Evolutionary conservation across 805 yeast genomes (phyloP).

Genomic region (Nakazawaea wyomingensis): DNA sequence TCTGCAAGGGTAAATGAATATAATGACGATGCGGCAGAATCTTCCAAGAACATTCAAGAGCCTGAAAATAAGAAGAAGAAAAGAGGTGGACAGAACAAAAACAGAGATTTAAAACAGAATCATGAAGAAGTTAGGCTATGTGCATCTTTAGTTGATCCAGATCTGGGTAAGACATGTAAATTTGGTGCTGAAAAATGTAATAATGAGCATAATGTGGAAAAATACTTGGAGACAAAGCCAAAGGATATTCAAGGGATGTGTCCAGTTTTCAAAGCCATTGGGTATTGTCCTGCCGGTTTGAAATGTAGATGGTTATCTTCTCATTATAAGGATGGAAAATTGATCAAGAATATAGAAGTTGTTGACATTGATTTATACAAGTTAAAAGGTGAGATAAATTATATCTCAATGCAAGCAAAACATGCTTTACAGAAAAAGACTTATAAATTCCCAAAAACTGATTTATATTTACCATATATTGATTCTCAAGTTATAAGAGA

Average conservation of each 20-base stretch:
- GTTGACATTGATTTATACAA: slow-evolving; percentile 37
- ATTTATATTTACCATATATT: slow-evolving; percentile 53
- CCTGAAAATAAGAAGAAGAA: slow-evolving; percentile 25
- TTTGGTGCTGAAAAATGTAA: slow-evolving; percentile 75
- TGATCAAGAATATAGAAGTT: slow-evolving; percentile 25
- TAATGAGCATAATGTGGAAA: slow-evolving; percentile 67
- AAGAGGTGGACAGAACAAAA: slow-evolving; percentile 78
- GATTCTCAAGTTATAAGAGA: slow-evolving; percentile 50
- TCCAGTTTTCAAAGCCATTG: slow-evolving; percentile 78
- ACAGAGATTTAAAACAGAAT: slow-evolving; percentile 66
- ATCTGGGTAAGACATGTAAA: slow-evolving; percentile 39
- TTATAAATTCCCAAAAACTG: slow-evolving; percentile 53
- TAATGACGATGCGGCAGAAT: slow-evolving; percentile 45
- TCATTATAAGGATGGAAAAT: slow-evolving; percentile 48
- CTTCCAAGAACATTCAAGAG: slow-evolving; percentile 34
- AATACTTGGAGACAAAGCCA: slow-evolving; percentile 61
- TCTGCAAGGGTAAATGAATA: slow-evolving; percentile 15
- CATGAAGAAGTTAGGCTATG: slow-evolving; percentile 66
- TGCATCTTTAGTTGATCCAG: slow-evolving; percentile 53
- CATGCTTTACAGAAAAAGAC: slow-evolving; percentile 53
- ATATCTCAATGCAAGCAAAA: slow-evolving; percentile 43
- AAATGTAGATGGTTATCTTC: slow-evolving; percentile 87
- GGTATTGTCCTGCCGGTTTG: slow-evolving; percentile 88
- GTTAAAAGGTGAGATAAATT: slow-evolving; percentile 54
- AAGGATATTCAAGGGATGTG: slow-evolving; percentile 72